Evolutionary conservation across 2,329 filamentous ascomycete genomes (phyloP).

Genomic region (Cryphonectria naterciae): DNA sequence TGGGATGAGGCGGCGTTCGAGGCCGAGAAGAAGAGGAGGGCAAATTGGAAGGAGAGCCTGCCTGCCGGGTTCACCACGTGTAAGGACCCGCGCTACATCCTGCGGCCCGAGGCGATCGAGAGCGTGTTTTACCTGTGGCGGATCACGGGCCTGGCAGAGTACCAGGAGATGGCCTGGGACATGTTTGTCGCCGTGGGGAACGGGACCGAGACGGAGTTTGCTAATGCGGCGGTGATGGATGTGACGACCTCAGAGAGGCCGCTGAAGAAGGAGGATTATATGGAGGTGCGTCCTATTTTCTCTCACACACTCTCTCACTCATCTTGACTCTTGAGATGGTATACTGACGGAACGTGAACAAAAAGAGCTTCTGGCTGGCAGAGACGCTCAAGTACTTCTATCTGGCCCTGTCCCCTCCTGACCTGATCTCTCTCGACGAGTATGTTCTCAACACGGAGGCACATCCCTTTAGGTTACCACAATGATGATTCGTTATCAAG

Average conservation of each 20-base stretch:
- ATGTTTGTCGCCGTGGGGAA: constrained; percentile 55
- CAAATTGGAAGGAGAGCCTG: constrained; percentile 36
- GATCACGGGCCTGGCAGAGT: constrained; percentile 51
- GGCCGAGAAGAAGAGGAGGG: constrained; percentile 29
- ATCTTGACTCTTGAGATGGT: neutral
- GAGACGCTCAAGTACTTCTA: constrained; percentile 95
- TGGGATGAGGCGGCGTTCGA: constrained; percentile 44
- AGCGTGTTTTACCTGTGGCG: constrained; percentile 57
- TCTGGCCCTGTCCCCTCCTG: constrained; percentile 72
- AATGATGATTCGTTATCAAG: constrained; percentile 24
- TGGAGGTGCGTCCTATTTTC: constrained; percentile 35
- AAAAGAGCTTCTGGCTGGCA: constrained; percentile 84
- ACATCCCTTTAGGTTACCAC: constrained; percentile 58
- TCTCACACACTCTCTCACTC: too few species aligned
- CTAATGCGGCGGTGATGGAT: constrained; percentile 53
- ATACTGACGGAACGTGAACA: constrained; percentile 51
- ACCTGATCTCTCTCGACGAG: constrained; percentile 68
- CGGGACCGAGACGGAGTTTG: constrained; percentile 51
- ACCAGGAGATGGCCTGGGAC: constrained; percentile 56
- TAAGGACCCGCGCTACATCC: constrained; percentile 53
- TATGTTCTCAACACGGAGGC: constrained; percentile 70
- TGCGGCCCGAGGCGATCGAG: constrained; percentile 44
- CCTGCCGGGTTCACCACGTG: constrained; percentile 66
- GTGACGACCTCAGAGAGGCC: constrained; percentile 47
- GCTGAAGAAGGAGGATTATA: constrained; percentile 44